Conservation (phyloP, 2,329 filamentous ascomycete species). For the Exophiala oligosperma region DNA sequence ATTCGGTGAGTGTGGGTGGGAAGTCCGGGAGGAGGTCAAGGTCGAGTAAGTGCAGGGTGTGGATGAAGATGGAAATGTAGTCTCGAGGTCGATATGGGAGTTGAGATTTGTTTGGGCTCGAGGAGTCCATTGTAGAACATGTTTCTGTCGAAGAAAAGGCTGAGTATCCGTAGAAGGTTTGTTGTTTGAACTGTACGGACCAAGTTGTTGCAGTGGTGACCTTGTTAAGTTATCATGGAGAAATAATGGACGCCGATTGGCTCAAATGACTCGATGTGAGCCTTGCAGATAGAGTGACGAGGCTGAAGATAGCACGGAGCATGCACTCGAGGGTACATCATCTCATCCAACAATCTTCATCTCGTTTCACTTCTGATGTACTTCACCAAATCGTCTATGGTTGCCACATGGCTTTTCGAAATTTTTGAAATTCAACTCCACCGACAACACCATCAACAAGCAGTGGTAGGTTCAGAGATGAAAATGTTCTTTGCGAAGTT, state of each 20-base stretch:
- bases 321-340: neutral
- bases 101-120: neutral
- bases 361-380: neutral
- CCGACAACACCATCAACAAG: no score
- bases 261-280: neutral
- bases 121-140: neutral
- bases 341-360: neutral
- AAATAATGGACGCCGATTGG: neutral
- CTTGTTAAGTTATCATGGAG: neutral
- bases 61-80: conserved; percentile 69
- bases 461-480: no score
- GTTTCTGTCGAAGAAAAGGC: neutral
- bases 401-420: no score
- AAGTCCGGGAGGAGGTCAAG: conserved; percentile 76
- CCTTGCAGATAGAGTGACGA: neutral
- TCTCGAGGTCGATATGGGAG: conserved; percentile 45
- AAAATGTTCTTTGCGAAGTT: no score
- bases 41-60: conserved; percentile 79
- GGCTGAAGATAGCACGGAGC: neutral
- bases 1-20: conserved; percentile 66
- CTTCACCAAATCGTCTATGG: no score
- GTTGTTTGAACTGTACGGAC: neutral
- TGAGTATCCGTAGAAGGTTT: neutral
- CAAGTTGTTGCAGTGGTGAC: neutral
- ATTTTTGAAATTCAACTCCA: no score